phyloP scores from a whole-genome alignment of 441 rosid species.

The Jatropha podagrica region DNA sequence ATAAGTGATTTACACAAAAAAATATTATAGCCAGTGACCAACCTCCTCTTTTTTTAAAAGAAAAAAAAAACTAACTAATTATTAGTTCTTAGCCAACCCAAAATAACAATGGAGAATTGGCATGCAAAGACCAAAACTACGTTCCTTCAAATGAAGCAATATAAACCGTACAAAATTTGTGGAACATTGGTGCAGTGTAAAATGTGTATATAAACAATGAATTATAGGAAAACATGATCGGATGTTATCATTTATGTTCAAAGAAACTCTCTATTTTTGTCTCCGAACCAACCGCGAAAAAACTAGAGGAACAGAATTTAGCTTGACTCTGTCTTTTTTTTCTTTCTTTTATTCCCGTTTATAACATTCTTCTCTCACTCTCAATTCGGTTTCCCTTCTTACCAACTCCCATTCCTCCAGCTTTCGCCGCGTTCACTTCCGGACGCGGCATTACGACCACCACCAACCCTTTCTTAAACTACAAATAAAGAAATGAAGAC shows the following conservation, averaged over 20 bases:
- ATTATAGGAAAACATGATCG: too few species aligned
- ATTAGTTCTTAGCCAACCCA: too few species aligned
- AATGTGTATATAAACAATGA: too few species aligned
- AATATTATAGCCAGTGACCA: too few species aligned
- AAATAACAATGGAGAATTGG: background rate
- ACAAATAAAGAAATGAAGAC: constrained; percentile 1
- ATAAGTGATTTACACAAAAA: too few species aligned
- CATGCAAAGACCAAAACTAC: background rate
- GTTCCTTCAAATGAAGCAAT: background rate
- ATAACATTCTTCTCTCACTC: constrained; percentile 25
- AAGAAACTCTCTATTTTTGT: background rate
- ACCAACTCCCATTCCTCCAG: constrained; percentile 18
- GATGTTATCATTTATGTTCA: background rate
- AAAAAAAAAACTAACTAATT: too few species aligned
- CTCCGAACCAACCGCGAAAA: constrained; percentile 39
- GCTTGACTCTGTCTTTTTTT: constrained; percentile 34
- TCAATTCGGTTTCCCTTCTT: constrained; percentile 28
- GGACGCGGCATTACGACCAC: constrained; percentile 25
- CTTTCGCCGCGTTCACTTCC: constrained; percentile 27
- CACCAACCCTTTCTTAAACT: background rate
- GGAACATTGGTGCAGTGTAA: background rate
- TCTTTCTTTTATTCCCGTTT: constrained; percentile 18
- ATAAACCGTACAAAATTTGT: background rate
- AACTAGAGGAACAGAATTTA: constrained; percentile 60
- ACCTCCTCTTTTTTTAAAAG: too few species aligned